Evolutionary conservation across 2,329 filamentous ascomycete genomes (phyloP).

Genomic region (Dactylellina sp.): DNA sequence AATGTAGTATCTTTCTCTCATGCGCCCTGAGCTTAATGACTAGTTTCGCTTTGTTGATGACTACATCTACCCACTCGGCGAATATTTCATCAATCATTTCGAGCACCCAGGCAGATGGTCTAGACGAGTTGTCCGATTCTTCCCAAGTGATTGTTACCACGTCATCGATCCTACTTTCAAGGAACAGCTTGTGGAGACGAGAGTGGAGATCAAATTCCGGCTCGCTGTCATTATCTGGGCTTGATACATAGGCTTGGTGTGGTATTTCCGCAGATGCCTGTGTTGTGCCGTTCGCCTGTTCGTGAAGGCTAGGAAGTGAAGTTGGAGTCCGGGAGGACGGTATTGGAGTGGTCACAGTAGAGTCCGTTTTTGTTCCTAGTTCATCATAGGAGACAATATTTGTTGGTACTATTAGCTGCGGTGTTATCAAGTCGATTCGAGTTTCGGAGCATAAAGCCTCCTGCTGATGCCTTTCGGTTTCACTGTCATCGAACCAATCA

Average conservation of each 20-base stretch:
- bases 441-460: neutral
- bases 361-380: neutral
- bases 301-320: neutral
- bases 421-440: neutral
- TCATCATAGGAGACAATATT: neutral
- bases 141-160: constrained; percentile 28
- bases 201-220: constrained; percentile 13
- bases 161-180: constrained; percentile 23
- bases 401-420: neutral
- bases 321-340: too few species aligned
- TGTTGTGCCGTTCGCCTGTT: constrained; percentile 14
- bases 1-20: constrained; percentile 15
- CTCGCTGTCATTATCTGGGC: neutral
- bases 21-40: constrained; percentile 31
- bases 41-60: constrained; percentile 26
- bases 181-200: constrained; percentile 23
- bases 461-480: neutral
- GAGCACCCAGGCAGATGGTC: constrained; percentile 32
- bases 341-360: too few species aligned
- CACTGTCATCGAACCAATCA: constrained; percentile 33
- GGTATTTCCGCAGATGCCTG: constrained; percentile 32
- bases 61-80: constrained; percentile 31
- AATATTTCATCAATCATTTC: constrained; percentile 52
- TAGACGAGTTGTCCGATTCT: constrained; percentile 37
- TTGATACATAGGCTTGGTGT: constrained; percentile 3